phyloP scores from a whole-genome alignment of 1,139 yeast species.

The Yamadazyma sp. region DNA sequence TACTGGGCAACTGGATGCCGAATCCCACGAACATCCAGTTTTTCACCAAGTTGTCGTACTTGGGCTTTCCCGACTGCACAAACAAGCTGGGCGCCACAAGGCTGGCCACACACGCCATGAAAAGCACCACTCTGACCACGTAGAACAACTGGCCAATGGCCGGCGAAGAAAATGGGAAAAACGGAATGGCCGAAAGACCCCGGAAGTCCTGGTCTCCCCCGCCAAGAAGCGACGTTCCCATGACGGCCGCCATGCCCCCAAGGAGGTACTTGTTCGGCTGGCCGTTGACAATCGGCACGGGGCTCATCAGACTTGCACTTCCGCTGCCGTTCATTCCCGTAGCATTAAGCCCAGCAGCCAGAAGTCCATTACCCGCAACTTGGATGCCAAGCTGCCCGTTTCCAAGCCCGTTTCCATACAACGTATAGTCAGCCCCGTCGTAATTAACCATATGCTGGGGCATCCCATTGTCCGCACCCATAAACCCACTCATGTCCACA shows the following conservation, averaged over 20 bases:
- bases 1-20: conserved; percentile 32
- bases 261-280: conserved; percentile 37
- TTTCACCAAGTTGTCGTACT: conserved; percentile 10
- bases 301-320: too few species aligned
- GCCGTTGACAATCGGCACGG: not conserved
- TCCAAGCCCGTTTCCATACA: too few species aligned
- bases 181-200: conserved; percentile 38
- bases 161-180: conserved; percentile 30
- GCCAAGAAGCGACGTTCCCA: conserved; percentile 47
- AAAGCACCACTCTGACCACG: conserved; percentile 25
- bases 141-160: conserved; percentile 28
- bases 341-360: too few species aligned
- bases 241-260: conserved; percentile 58
- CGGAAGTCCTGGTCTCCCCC: conserved; percentile 39
- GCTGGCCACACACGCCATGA: conserved; percentile 26
- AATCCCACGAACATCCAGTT: conserved; percentile 29
- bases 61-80: conserved; percentile 5
- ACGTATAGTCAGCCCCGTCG: too few species aligned
- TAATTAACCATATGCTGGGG: too few species aligned
- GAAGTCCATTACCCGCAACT: too few species aligned
- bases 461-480: too few species aligned
- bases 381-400: too few species aligned
- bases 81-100: conserved; percentile 25
- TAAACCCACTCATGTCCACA: conserved; percentile 13
- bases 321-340: too few species aligned